Evolutionary conservation across 2,329 filamentous ascomycete genomes (phyloP).

Genomic region (Fusarium napiforme): DNA sequence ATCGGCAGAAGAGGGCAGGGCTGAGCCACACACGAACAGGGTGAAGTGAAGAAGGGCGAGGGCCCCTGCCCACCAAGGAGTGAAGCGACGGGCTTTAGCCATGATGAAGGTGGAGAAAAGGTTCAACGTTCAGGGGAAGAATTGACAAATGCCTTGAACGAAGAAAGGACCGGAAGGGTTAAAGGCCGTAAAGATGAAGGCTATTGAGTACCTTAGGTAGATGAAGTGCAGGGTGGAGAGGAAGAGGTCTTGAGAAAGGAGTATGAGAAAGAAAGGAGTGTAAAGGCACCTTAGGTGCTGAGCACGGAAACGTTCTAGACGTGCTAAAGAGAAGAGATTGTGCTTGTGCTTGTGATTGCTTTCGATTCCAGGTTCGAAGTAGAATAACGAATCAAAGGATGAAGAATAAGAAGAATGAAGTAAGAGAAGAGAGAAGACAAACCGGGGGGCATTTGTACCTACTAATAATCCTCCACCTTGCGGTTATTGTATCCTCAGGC

Average conservation of each 20-base stretch:
- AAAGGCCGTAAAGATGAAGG: conserved; percentile 10
- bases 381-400: conserved; percentile 32
- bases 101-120: conserved; percentile 21
- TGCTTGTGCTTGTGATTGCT: conserved; percentile 20
- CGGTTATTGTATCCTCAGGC: conserved; percentile 34
- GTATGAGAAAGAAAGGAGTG: conserved; percentile 30
- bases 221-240: conserved; percentile 6
- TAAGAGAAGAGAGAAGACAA: conserved; percentile 1
- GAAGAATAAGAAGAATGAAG: conserved; percentile 29
- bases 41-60: conserved; percentile 37
- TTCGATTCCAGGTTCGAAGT: conserved; percentile 30
- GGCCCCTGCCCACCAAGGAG: conserved; percentile 30
- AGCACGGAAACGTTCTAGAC: conserved; percentile 21
- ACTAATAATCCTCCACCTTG: neutral
- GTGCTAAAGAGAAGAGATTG: conserved; percentile 3
- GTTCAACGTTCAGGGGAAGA: conserved; percentile 1
- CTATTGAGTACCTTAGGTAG: conserved; percentile 1
- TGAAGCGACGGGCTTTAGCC: conserved; percentile 16
- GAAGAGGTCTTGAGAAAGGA: conserved; percentile 18
- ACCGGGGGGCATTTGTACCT: conserved; percentile 4
- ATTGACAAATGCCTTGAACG: neutral
- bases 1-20: conserved; percentile 34
- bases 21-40: conserved; percentile 32
- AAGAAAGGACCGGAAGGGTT: conserved; percentile 1
- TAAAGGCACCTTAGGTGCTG: conserved; percentile 24